These are phyloP conservation scores for Globisporangium cystogenes DNA, from an alignment of 352 stramenopile genomes.

Conservation along the genomic window DNA sequence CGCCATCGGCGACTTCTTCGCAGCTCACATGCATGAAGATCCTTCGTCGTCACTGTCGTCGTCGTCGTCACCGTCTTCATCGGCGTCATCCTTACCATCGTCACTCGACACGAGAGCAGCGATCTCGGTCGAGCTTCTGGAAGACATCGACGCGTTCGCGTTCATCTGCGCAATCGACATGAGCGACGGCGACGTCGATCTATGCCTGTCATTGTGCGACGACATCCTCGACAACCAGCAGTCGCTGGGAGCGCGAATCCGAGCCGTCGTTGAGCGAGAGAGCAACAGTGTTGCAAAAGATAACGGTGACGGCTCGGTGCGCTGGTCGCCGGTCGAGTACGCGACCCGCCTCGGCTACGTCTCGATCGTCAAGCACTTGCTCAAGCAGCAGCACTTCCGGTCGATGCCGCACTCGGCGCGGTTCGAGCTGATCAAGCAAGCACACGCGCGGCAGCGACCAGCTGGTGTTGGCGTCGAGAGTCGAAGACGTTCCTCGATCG, in stretches of 20 bases:
- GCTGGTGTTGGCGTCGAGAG: too few species aligned
- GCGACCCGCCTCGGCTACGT: neutral
- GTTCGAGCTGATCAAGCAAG: neutral
- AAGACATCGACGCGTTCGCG: neutral
- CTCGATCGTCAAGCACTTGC: neutral
- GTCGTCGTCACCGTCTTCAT: neutral
- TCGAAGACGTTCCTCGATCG: too few species aligned
- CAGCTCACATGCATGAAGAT: neutral
- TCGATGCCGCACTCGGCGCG: neutral
- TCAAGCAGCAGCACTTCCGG: neutral
- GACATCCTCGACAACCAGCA: neutral
- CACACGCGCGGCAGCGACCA: neutral
- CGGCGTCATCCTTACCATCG: neutral
- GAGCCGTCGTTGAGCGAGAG: neutral
- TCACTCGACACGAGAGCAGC: neutral
- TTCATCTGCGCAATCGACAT: neutral
- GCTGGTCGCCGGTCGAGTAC: neutral
- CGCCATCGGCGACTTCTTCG: neutral
- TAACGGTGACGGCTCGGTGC: neutral
- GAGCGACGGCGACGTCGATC: conserved; percentile 1
- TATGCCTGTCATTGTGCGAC: neutral
- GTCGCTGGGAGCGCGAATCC: neutral
- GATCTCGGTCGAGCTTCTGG: neutral
- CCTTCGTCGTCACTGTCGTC: neutral
- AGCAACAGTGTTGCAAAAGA: neutral